Percentiles rank a stretch among this genome's conserved stretches.
These are phyloP conservation scores for Paramecium biaurelia DNA, from an alignment of 73 alveolate genomes.

Conservation along the genomic window DNA sequence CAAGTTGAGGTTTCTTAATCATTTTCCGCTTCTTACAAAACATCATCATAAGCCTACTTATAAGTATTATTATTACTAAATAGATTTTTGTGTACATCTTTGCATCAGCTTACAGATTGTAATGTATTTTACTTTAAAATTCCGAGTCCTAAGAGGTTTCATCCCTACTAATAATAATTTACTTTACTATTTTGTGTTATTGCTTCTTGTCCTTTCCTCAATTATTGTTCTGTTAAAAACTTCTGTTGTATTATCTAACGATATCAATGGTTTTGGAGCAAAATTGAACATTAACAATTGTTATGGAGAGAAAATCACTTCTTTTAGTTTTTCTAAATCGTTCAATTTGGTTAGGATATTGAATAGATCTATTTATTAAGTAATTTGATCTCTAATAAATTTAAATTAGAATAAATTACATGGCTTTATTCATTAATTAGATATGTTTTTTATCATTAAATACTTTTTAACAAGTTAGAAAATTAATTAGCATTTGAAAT, in stretches of 20 bases:
- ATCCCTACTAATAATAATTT: background rate
- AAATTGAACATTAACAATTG: background rate
- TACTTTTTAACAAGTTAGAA: background rate
- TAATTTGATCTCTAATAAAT: background rate
- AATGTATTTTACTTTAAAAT: background rate
- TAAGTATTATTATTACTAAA: background rate
- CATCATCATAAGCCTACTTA: slow-evolving; percentile 25
- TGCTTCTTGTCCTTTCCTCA: background rate
- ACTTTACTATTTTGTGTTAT: background rate
- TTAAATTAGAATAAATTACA: background rate
- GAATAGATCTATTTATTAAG: background rate
- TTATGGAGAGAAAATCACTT: background rate
- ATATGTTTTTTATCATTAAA: background rate
- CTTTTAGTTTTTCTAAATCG: background rate
- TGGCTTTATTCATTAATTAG: background rate
- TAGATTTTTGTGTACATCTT: background rate
- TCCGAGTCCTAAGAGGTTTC: background rate
- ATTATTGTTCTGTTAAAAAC: background rate
- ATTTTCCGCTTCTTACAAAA: background rate
- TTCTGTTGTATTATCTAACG: background rate
- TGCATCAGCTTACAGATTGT: background rate
- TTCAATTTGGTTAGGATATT: background rate
- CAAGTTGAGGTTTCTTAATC: background rate
- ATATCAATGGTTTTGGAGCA: background rate
- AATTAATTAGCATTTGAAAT: background rate